Conservation (phyloP, 768 basidiomycete genomes). For the Suillus lakei region DNA sequence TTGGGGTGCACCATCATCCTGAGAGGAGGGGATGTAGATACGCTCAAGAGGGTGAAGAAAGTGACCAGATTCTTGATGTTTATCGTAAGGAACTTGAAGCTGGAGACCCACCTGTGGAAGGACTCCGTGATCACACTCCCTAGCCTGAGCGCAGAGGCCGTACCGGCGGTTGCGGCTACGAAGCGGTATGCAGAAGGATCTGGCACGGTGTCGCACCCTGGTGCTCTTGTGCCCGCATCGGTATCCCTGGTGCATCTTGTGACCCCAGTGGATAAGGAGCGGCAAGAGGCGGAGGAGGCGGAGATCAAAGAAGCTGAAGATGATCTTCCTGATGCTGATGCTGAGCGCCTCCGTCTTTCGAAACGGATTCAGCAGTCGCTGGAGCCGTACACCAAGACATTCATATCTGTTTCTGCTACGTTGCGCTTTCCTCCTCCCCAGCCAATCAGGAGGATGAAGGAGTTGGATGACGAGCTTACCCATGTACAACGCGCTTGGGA, state of each 20-base stretch:
- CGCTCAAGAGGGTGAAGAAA: slow-evolving; percentile 84
- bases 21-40: slow-evolving; percentile 84
- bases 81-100: slow-evolving; percentile 90
- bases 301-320: slow-evolving; percentile 41
- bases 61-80: slow-evolving; percentile 92
- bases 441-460: slow-evolving; percentile 86
- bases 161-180: slow-evolving; percentile 44
- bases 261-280: slow-evolving; percentile 23
- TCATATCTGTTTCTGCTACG: slow-evolving; percentile 93
- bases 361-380: slow-evolving; percentile 80
- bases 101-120: slow-evolving; percentile 95
- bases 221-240: slow-evolving; percentile 22
- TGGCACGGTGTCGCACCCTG: slow-evolving; percentile 18
- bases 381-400: slow-evolving; percentile 83
- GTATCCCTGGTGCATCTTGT: slow-evolving; percentile 29
- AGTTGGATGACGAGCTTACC: slow-evolving; percentile 79
- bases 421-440: slow-evolving; percentile 92
- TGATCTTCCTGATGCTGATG: slow-evolving; percentile 71
- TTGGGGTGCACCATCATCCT: slow-evolving; percentile 95
- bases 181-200: slow-evolving; percentile 29
- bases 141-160: slow-evolving; percentile 65
- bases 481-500: slow-evolving; percentile 80
- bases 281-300: slow-evolving; percentile 13
- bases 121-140: slow-evolving; percentile 82
- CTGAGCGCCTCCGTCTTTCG: slow-evolving; percentile 69